Evolutionary conservation across 371 early-diverging fungal species (phyloP).

Genomic region (Mortierella sp.): DNA sequence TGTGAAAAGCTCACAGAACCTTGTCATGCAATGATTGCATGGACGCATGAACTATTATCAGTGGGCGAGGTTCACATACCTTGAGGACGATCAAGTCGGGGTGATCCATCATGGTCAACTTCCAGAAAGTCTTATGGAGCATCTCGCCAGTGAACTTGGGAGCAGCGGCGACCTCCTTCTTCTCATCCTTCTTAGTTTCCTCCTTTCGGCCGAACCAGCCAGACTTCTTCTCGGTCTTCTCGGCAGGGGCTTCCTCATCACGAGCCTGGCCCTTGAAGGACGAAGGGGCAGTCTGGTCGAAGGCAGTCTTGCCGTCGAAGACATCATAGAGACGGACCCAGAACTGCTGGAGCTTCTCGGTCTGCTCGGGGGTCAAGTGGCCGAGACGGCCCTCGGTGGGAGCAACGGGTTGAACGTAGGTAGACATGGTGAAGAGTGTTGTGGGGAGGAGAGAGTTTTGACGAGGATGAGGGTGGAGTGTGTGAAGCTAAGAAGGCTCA

Average conservation of each 20-base stretch:
- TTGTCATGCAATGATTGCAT: no score
- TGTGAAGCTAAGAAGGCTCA: not conserved
- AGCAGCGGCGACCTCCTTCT: conserved; percentile 24
- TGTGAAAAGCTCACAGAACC: conserved; percentile 18
- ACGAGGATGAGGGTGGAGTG: not conserved
- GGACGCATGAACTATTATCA: no score
- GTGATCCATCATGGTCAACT: conserved; percentile 67
- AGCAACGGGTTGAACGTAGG: conserved; percentile 47
- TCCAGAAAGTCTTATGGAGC: conserved; percentile 49
- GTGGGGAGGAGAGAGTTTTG: conserved; percentile 3
- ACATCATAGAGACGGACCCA: conserved; percentile 67
- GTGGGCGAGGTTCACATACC: conserved; percentile 33
- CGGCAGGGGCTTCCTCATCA: conserved; percentile 34
- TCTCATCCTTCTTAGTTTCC: conserved; percentile 10
- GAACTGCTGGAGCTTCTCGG: conserved; percentile 66
- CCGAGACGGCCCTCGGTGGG: conserved; percentile 60
- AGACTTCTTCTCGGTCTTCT: conserved; percentile 41
- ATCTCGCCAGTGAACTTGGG: conserved; percentile 43
- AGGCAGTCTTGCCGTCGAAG: conserved; percentile 57
- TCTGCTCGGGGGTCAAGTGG: conserved; percentile 64
- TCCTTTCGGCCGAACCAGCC: conserved; percentile 52
- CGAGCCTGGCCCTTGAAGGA: conserved; percentile 57
- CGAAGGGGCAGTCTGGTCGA: conserved; percentile 53
- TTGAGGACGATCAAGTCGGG: conserved; percentile 74
- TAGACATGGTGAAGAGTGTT: conserved; percentile 32